Evolutionary conservation across 2,329 filamentous ascomycete genomes (phyloP), one percentile per base, ranked within the genome.

Genomic region (Helotiales sp.): DNA sequence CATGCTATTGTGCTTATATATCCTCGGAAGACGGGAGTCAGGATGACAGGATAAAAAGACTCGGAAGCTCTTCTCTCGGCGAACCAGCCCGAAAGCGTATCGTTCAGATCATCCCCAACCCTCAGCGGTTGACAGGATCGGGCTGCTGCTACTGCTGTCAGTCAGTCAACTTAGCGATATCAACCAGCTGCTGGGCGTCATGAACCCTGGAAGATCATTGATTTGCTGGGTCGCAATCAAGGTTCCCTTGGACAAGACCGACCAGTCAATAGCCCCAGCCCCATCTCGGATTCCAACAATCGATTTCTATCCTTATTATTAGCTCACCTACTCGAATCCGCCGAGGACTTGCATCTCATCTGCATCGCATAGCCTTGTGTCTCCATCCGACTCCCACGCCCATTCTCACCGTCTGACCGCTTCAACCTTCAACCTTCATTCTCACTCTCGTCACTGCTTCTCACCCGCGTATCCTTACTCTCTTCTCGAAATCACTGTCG

Each of bases 291-390:
- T n/a, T 13, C 40, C 24, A 9, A 22, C 46, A 33, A n/a, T n/a
- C 5, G 25, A 48, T 24, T 48, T 10, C 25, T 29, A 46, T 25
- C n/a, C 22, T 29, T 46, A 27, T 46, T 24, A 19, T 44, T 44
- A 46, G 22, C 42, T 22, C 17, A 31, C 47, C 10, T 8, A 30
- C 47, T 22, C 24, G 1, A n/a, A n/a, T n/a, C n/a, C n/a, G n/a
- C n/a, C n/a, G n/a, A n/a, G n/a, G n/a, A n/a, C n/a, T n/a, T n/a
- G n/a, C n/a, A n/a, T n/a, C n/a, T n/a, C n/a, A 5, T 38, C 36
- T 51, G 48, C 31, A 38, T 59, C 40, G 27, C 48, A 57, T 49
- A 58, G 58, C 60, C 60, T 60, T 58, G 58, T 63, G 6, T 30
- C 52, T 17, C 47, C 48, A 48, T 51, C 30, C 13, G 24, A 25